Percentiles rank a stretch among this genome's conserved stretches.
Conservation (phyloP, 2,329 filamentous ascomycete genomes). For the Herpomyces periplanetae region DNA sequence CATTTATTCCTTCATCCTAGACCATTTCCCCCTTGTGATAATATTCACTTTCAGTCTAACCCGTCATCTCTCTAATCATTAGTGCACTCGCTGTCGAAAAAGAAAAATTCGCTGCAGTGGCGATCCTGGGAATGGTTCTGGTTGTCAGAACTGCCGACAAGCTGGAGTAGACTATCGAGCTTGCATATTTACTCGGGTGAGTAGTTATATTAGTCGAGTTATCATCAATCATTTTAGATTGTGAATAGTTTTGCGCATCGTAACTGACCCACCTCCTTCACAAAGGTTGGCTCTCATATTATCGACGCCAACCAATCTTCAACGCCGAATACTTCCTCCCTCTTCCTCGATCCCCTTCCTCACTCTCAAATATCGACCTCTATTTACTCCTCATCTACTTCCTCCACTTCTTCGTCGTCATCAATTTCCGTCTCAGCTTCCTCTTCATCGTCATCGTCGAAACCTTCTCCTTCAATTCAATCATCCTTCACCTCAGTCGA, state of each 20-base stretch:
- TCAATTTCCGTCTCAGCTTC: constrained; percentile 5
- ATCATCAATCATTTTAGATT: constrained; percentile 8
- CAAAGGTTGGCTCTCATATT: constrained; percentile 12
- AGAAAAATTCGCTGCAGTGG: constrained; percentile 18
- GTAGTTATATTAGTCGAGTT: constrained; percentile 9
- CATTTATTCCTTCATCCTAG: too few species aligned
- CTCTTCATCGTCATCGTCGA: constrained; percentile 11
- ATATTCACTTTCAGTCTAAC: too few species aligned
- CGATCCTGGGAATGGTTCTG: constrained; percentile 17
- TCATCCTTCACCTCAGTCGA: constrained; percentile 28
- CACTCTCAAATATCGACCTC: constrained; percentile 6
- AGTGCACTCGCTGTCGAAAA: constrained; percentile 16
- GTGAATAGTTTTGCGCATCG: background rate
- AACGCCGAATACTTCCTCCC: too few species aligned
- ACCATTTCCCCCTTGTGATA: too few species aligned
- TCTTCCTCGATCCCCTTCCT: constrained; percentile 7
- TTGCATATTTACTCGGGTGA: constrained; percentile 17
- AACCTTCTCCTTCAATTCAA: constrained; percentile 15
- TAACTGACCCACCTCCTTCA: constrained; percentile 16
- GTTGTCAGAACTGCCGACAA: constrained; percentile 13
- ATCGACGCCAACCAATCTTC: constrained; percentile 5
- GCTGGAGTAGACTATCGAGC: constrained; percentile 14
- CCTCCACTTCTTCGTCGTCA: constrained; percentile 8
- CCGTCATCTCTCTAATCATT: constrained; percentile 21
- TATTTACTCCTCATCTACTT: constrained; percentile 8